Conservation (phyloP, 371 early-diverging fungal genomes). For the Syncephalastrum sp. region DNA sequence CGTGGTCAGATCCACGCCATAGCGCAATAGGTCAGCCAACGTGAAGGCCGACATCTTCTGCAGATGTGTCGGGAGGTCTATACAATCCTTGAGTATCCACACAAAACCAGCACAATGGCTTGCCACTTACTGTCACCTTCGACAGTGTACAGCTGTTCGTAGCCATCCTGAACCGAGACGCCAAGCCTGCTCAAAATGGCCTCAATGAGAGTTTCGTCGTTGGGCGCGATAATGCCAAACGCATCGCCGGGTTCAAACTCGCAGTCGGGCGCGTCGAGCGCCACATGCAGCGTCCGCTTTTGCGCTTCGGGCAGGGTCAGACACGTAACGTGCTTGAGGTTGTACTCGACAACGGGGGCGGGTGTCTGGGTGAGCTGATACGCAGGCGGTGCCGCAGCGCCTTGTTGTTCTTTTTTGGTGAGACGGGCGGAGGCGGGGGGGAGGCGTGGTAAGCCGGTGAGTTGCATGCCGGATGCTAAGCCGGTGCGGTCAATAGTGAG, state of each 20-base stretch:
- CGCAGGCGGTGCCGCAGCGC: background rate
- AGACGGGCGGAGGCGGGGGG: constrained; percentile 52
- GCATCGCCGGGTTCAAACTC: constrained; percentile 82
- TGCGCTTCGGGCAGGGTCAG: constrained; percentile 61
- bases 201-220: constrained; percentile 59
- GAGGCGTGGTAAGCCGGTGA: constrained; percentile 67
- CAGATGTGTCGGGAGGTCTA: constrained; percentile 65
- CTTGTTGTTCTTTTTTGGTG: constrained; percentile 14
- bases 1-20: constrained; percentile 71
- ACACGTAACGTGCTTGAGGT: constrained; percentile 46
- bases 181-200: constrained; percentile 50
- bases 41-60: constrained; percentile 47
- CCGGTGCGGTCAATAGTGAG: constrained; percentile 52
- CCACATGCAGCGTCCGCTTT: constrained; percentile 76
- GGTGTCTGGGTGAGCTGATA: constrained; percentile 34
- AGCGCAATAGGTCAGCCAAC: constrained; percentile 61
- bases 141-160: constrained; percentile 33
- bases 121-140: constrained; percentile 36
- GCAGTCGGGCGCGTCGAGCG: constrained; percentile 60
- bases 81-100: background rate
- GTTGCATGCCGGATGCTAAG: constrained; percentile 48
- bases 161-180: constrained; percentile 29
- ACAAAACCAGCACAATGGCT: background rate
- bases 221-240: constrained; percentile 82
- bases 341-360: constrained; percentile 39